Percentiles rank a stretch among this genome's conserved stretches.
Conservation (phyloP, 352 stramenopile species). For the Aphanomyces invadans region DNA sequence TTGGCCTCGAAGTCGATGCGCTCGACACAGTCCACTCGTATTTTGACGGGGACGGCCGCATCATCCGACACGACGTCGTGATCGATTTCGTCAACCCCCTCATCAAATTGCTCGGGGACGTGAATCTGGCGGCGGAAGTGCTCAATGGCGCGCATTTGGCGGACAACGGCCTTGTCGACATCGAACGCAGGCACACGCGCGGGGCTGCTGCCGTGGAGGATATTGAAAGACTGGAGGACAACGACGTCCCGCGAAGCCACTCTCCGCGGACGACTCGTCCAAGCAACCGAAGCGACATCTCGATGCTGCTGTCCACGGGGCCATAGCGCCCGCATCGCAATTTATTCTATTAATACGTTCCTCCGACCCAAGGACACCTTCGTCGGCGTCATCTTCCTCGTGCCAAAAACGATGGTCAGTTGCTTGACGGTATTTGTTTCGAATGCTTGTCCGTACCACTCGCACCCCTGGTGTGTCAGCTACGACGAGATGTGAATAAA, state of each 20-base stretch:
- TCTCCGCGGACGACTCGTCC: background rate
- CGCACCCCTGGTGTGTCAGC: too few species aligned
- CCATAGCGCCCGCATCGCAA: background rate
- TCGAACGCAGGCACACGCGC: conserved; percentile 7
- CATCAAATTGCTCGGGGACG: conserved; percentile 18
- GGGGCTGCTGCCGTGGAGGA: too few species aligned
- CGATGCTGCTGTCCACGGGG: background rate
- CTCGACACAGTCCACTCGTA: conserved; percentile 26
- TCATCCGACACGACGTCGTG: conserved; percentile 28
- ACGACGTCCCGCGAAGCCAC: too few species aligned
- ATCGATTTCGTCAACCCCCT: conserved; percentile 29
- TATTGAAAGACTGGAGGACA: too few species aligned
- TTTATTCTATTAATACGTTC: background rate
- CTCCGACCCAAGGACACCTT: too few species aligned
- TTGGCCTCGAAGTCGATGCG: conserved; percentile 27
- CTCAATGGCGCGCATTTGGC: conserved; percentile 17
- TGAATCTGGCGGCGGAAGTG: conserved; percentile 6
- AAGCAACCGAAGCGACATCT: background rate
- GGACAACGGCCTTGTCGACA: conserved; percentile 20
- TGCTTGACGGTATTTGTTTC: too few species aligned
- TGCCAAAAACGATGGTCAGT: too few species aligned
- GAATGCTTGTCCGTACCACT: too few species aligned
- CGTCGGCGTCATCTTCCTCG: too few species aligned
- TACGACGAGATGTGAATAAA: too few species aligned
- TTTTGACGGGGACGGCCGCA: conserved; percentile 27